Conservation (phyloP, 805 yeast genomes). For the Torulaspora microellipsoides region DNA sequence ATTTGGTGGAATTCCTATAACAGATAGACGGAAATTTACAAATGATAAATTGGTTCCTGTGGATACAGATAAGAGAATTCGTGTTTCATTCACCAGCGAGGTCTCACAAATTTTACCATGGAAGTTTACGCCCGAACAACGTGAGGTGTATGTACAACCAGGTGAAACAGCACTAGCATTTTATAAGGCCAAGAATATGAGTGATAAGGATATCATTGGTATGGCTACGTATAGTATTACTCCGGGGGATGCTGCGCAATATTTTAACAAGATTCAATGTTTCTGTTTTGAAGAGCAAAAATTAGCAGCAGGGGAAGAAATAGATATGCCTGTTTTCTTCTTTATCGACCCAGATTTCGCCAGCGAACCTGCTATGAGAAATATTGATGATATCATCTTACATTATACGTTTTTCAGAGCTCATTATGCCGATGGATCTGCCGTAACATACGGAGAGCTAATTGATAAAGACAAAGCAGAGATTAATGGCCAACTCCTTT, state of each 20-base stretch:
- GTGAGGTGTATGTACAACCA: conserved; percentile 87
- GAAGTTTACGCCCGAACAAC: conserved; percentile 91
- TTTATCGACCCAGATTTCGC: conserved; percentile 95
- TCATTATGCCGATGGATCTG: conserved; percentile 41
- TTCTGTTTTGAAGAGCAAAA: conserved; percentile 97
- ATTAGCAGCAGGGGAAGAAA: conserved; percentile 91
- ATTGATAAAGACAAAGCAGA: conserved; percentile 15
- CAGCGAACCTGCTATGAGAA: conserved; percentile 86
- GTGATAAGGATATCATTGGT: conserved; percentile 89
- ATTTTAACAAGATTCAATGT: conserved; percentile 95
- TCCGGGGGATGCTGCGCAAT: conserved; percentile 94
- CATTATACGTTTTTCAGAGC: conserved; percentile 87
- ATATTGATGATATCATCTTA: conserved; percentile 81
- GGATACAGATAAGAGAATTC: conserved; percentile 73
- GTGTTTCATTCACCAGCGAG: conserved; percentile 86
- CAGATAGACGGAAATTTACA: conserved; percentile 75
- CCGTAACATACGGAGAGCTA: conserved; percentile 24
- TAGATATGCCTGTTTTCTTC: conserved; percentile 98
- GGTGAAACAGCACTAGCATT: conserved; percentile 98
- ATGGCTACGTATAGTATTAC: conserved; percentile 98
- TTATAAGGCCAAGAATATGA: conserved; percentile 81
- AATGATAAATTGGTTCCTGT: conserved; percentile 86
- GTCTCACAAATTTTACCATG: conserved; percentile 89
- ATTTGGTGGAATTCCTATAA: conserved; percentile 92
- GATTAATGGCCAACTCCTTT: conserved; percentile 15